phyloP scores from a whole-genome alignment of 352 stramenopile genomes.

The Globisporangium mamillatum region DNA sequence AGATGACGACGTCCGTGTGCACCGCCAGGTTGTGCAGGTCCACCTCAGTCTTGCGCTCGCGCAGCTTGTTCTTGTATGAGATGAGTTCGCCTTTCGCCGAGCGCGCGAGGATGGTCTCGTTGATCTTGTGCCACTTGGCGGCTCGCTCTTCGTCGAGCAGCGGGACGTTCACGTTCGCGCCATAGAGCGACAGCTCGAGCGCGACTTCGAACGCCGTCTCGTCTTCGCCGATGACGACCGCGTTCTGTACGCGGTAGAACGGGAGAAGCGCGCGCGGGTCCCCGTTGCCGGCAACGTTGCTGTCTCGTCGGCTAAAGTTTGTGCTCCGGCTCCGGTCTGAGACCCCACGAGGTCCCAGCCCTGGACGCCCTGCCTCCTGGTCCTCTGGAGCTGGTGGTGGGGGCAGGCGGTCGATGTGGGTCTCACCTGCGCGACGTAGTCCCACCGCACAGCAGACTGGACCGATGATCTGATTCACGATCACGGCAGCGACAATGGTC shows the following conservation, averaged over 20 bases:
- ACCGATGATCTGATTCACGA: constrained; percentile 73
- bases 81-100: constrained; percentile 58
- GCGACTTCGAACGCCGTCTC: constrained; percentile 62
- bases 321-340: background rate
- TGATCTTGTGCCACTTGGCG: constrained; percentile 58
- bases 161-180: constrained; percentile 58
- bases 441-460: constrained; percentile 53
- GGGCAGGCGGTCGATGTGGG: background rate
- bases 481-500: constrained; percentile 63
- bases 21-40: too few relatives aligned
- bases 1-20: constrained; percentile 52
- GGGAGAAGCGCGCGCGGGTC: constrained; percentile 45
- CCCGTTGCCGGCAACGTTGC: constrained; percentile 4
- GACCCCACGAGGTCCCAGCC: background rate
- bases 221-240: constrained; percentile 62
- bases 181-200: constrained; percentile 59
- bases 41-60: too few relatives aligned
- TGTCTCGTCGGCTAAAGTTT: background rate
- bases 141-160: constrained; percentile 54
- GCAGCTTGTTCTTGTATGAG: constrained; percentile 62
- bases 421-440: background rate
- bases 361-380: background rate
- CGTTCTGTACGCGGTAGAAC: constrained; percentile 46
- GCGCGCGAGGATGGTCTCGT: constrained; percentile 47
- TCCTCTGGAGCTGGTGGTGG: background rate